These are phyloP conservation scores for Drechslerella stenobrocha DNA, from an alignment of 2,329 filamentous ascomycete genomes.

Conservation along the genomic window DNA sequence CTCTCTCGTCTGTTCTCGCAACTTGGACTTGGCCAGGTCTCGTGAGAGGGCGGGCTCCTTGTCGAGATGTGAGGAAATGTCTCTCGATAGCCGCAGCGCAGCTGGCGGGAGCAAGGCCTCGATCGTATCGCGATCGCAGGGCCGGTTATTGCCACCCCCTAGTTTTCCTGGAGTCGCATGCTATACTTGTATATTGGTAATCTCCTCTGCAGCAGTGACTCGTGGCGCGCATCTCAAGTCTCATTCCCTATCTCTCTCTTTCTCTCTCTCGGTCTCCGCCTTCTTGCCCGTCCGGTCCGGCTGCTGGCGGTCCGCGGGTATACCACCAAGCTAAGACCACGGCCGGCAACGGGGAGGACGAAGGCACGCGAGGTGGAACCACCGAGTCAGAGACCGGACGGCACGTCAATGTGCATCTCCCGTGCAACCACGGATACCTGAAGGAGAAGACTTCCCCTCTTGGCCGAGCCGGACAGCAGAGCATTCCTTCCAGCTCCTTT, in stretches of 20 bases:
- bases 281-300: no score
- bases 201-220: no score
- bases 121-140: no score
- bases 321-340: neutral
- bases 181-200: no score
- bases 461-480: constrained; percentile 5
- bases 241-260: no score
- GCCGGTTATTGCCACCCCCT: no score
- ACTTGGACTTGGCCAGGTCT: constrained; percentile 3
- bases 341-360: constrained; percentile 14
- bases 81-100: neutral
- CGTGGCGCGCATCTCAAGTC: no score
- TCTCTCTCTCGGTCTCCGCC: no score
- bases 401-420: constrained; percentile 31
- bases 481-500: neutral
- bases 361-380: neutral
- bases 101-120: no score
- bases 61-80: constrained; percentile 34
- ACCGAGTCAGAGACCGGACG: constrained; percentile 35
- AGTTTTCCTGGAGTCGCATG: no score
- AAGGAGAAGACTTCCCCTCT: constrained; percentile 22
- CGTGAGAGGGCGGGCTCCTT: constrained; percentile 43
- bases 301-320: neutral
- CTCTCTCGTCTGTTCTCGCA: neutral
- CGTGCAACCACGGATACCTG: constrained; percentile 29